These are phyloP conservation scores for Suillus spraguei DNA, from an alignment of 768 basidiomycete genomes.

Conservation along the genomic window DNA sequence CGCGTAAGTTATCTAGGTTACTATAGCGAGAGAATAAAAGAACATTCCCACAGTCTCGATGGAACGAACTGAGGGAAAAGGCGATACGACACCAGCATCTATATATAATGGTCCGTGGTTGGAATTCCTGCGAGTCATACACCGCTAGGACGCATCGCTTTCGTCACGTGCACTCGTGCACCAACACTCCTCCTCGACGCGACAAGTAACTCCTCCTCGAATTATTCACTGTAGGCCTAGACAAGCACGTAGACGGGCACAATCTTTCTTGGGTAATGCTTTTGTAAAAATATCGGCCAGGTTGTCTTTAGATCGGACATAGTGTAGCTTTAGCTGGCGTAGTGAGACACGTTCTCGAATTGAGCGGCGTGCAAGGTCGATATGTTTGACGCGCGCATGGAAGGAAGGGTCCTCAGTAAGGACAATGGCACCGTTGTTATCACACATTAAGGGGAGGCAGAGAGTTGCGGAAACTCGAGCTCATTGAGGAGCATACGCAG, in stretches of 20 bases:
- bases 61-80: too few species aligned
- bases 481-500: constrained; percentile 23
- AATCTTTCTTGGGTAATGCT: constrained; percentile 18
- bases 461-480: constrained; percentile 17
- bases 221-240: too few species aligned
- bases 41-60: too few species aligned
- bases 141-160: too few species aligned
- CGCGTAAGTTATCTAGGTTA: too few species aligned
- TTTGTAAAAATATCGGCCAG: constrained; percentile 46
- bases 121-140: too few species aligned
- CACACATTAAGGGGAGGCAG: constrained; percentile 9
- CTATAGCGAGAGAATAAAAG: too few species aligned
- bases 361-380: constrained; percentile 43
- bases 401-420: constrained; percentile 36
- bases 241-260: fast-evolving
- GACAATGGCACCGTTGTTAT: constrained; percentile 42
- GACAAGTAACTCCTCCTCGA: too few species aligned
- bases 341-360: constrained; percentile 28
- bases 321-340: constrained; percentile 27
- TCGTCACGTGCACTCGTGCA: too few species aligned
- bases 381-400: constrained; percentile 45
- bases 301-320: constrained; percentile 37
- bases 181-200: too few species aligned
- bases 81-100: too few species aligned
- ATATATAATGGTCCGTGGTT: too few species aligned